Percentiles rank a stretch among this genome's conserved stretches.
Evolutionary conservation across 345 rosid species (phyloP).

Genomic region (Gossypium anomalum): DNA sequence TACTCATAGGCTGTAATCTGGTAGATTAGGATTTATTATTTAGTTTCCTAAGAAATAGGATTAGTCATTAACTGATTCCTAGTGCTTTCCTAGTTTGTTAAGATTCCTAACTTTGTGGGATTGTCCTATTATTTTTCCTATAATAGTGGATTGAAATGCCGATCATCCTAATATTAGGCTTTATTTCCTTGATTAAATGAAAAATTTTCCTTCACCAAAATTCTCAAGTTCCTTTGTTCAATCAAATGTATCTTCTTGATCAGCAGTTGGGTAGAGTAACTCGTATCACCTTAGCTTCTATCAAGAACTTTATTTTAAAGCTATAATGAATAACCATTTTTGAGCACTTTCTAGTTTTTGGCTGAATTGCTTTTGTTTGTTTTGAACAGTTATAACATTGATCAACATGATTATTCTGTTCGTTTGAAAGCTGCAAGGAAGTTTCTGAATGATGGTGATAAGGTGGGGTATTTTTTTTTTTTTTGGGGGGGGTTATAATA

Average conservation of each 20-base stretch:
- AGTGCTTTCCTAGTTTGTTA: too few species aligned
- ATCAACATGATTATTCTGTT: conserved; percentile 86
- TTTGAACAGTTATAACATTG: conserved; percentile 73
- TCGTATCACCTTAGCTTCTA: not conserved
- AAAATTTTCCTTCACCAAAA: too few species aligned
- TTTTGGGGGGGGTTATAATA: not conserved
- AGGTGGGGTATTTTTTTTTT: conserved; percentile 41
- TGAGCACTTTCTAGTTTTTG: not conserved
- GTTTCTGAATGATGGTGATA: conserved; percentile 89
- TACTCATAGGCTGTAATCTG: too few species aligned
- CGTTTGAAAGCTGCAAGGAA: conserved; percentile 79
- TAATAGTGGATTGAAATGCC: too few species aligned
- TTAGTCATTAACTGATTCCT: too few species aligned
- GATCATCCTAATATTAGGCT: too few species aligned
- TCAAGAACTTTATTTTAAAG: conserved; percentile 1
- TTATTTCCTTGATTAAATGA: too few species aligned
- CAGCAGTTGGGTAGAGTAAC: not conserved
- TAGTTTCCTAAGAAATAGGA: too few species aligned
- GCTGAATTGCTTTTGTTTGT: conserved; percentile 13
- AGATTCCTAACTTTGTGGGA: too few species aligned
- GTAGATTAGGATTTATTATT: too few species aligned
- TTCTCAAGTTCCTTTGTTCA: not conserved
- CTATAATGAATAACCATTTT: not conserved
- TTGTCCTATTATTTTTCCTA: too few species aligned
- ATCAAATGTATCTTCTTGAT: not conserved